Evolutionary conservation across 768 basidiomycete species (phyloP).

Genomic region (Rhizopogon salebrosus): DNA sequence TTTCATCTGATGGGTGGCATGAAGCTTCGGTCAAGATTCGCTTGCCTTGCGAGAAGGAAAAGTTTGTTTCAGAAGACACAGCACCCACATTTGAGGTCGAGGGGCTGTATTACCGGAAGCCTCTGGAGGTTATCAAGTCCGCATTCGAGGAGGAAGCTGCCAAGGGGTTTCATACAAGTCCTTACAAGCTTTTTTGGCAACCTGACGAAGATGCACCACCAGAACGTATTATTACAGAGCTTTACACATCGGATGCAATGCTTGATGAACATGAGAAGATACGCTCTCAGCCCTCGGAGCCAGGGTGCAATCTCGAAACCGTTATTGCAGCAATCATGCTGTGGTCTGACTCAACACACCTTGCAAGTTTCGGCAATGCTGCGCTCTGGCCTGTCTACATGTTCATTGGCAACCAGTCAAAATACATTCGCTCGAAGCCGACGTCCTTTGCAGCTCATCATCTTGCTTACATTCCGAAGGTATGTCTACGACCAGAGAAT

Average conservation of each 20-base stretch:
- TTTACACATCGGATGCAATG: conserved; percentile 16
- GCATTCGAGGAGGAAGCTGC: conserved; percentile 16
- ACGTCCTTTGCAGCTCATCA: conserved; percentile 12
- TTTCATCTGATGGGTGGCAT: conserved; percentile 1
- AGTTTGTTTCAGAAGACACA: fast-evolving
- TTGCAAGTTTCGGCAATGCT: conserved; percentile 14
- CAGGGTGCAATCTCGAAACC: conserved; percentile 12
- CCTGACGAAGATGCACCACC: conserved; percentile 2
- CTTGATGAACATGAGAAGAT: conserved; percentile 8
- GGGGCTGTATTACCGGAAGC: conserved; percentile 21
- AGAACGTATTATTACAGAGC: conserved; percentile 17
- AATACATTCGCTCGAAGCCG: conserved; percentile 4
- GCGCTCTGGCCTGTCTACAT: conserved; percentile 12
- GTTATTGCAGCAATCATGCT: conserved; percentile 16
- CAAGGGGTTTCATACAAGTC: conserved; percentile 10
- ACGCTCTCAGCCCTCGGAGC: conserved; percentile 1
- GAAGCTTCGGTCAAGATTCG: conserved; percentile 6
- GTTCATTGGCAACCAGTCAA: conserved; percentile 2
- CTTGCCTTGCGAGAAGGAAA: conserved; percentile 3
- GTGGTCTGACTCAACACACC: conserved; percentile 21
- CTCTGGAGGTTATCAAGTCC: conserved; percentile 17
- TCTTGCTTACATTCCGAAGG: conserved; percentile 16
- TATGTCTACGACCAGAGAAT: no score
- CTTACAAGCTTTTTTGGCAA: conserved; percentile 3
- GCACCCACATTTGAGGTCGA: conserved; percentile 14